Evolutionary conservation across 2,329 filamentous ascomycete species (phyloP), one percentile per base, ranked within the genome.

Genomic region (Venturia effusa): DNA sequence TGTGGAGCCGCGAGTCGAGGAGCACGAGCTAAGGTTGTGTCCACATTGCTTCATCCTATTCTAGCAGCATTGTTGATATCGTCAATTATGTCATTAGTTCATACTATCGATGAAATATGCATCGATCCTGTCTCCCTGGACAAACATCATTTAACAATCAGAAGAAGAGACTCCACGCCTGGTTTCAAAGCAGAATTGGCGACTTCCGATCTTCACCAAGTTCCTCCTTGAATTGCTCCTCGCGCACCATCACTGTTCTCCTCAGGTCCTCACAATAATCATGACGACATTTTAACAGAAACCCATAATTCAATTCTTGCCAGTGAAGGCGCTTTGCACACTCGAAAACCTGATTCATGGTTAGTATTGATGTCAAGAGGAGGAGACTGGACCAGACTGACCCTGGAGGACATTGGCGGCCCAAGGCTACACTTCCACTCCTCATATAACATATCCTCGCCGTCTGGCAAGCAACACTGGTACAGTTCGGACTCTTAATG

Each of bases 361-460:
- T 40, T 11, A 60, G 59, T 19, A 59, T 22, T 24, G 45, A 3
- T 48, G 5, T 8, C 1, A 17, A 45, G 3, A 19, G 4, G 59
- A 27, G 24, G 8, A 41, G 17, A 60, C 2, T 19, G 3, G 2
- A 60, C 4, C 22, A 39, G 17, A 62, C 61, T 64, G 61, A 82
- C 65, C 82, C 83, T 67, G 81, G 80, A 3, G 78, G 77, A 71
- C 83, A 85, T 62, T 75, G 70, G 62, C 71, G 75, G 0, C 82
- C 82, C 61, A 85, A 68, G 0, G 79, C 77, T 27, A 76, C 78
- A 68, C 80, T 84, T 2, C 81, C 83, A 71, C 78, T 81, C 43
- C 83, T 72, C 75, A 85, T 85, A 68, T 85, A 85, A 67, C 83
- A 85, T 19, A 84, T 74, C 73, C 83, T 84, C 1, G 83, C 82